Base-by-base conservation (phyloP, 2,329 filamentous ascomycete species). In the Neonectria faginata region DNA sequence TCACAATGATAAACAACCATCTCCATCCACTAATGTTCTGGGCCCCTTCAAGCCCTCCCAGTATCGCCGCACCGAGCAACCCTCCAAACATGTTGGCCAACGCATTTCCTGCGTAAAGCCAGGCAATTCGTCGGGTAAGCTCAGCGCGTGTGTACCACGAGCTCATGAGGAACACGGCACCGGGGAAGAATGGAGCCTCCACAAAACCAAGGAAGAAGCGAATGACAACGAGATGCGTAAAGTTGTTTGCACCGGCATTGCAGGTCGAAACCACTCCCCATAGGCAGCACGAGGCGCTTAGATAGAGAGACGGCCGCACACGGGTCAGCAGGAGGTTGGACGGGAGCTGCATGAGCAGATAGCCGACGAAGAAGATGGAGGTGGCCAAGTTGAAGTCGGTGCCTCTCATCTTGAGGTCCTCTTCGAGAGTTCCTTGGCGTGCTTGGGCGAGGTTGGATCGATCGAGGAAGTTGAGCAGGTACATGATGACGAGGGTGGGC, bases 1-100 rank as follows among this genome's bases (percentile, higher is more conserved):
- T 56, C 10, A 75, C 80, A 9, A 91, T 86, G 25, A 91, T 89
- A 72, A 91, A 91, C 0, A 91, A 79, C 88, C 87, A 90, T 10
- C 87, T 79, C 89, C 89, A 92, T 1, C 88, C 89, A 1, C 81
- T 77, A 0, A 90, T 77, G 0, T 88, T 89, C 11, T 77, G 76
- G 0, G 79, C 79, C 2, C 85, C 82, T 6, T 79, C 77, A 10
- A 84, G 52, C n/a, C 77, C 78, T 0, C 79, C 80, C 0, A 86
- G 70, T 2, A 87, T 83, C 0, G 79, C 84, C 0, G 85, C 85
- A 0, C 82, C 85, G 3, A 84, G 76, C 14, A 86, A 75, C 0
- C 84, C 84, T 0, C 84, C 83, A 69, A 86, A 86, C 52, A 83
- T 82, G 59, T 84, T 85, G 0, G 83, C 83, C 0, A 87, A 67